These are phyloP conservation scores for Solanum chiquidenum DNA, from an alignment of 257 asterid genomes.

Conservation along the genomic window DNA sequence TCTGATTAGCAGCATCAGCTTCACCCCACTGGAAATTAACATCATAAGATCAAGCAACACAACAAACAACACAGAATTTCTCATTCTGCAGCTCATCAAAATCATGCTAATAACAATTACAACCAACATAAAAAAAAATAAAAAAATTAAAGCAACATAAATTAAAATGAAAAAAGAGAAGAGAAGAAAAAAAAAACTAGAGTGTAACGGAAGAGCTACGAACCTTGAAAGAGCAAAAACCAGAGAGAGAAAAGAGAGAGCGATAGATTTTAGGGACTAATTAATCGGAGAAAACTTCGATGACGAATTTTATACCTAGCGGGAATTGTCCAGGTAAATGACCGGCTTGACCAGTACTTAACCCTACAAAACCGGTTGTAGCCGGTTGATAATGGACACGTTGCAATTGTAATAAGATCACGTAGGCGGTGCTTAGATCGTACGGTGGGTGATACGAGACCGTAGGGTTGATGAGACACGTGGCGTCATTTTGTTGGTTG, in stretches of 20 bases:
- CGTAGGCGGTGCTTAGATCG: conserved; percentile 31
- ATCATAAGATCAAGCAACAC: conserved; percentile 26
- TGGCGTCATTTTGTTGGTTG: conserved; percentile 26
- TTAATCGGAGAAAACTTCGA: background rate
- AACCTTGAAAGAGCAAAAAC: conserved; percentile 26
- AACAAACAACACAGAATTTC: background rate
- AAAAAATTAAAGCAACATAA: background rate
- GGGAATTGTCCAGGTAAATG: conserved; percentile 32
- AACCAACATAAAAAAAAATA: background rate
- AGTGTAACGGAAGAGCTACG: conserved; percentile 11
- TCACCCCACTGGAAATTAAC: background rate
- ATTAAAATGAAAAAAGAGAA: background rate
- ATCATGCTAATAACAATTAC: background rate
- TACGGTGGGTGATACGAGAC: conserved; percentile 43
- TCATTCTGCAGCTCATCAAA: background rate
- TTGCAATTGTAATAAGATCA: conserved; percentile 11
- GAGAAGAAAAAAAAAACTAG: background rate
- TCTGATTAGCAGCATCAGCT: conserved; percentile 2
- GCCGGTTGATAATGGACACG: conserved; percentile 26
- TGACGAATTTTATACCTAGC: conserved; percentile 38
- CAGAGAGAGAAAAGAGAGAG: conserved; percentile 5
- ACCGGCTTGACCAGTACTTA: conserved; percentile 38
- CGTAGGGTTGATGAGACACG: conserved; percentile 19
- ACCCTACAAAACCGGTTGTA: conserved; percentile 22
- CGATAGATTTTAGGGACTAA: conserved; percentile 2